Evolutionary conservation across 352 stramenopile species (phyloP), one percentile per base, ranked within the genome.

Genomic region (Peronospora destructor): DNA sequence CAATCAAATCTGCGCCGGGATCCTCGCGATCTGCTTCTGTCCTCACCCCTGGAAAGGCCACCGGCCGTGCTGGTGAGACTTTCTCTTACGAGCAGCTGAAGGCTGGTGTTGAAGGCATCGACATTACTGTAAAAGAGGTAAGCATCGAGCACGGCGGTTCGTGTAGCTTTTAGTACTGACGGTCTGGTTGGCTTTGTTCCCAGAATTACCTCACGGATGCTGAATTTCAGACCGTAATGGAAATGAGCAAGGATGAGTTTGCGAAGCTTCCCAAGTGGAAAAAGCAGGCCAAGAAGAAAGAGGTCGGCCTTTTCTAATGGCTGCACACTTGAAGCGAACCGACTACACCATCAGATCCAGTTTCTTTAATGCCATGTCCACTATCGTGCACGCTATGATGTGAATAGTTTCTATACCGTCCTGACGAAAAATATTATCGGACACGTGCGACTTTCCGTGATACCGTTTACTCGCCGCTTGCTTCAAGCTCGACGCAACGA

Each of bases 221-320:
- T 25, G 82, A 93, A 39, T 95, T 95, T 56, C 8, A 61, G 21
- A 71, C 70, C 16, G 53, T 95, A 14, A 81, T 94, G 68, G 68
- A 68, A 30, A 45, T 71, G 48, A 77, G 40, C 56, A 84, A 68
- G 63, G 56, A 45, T 39, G 83, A 89, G 36, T 95, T 83, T 38
- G 45, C 40, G 6, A 65, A 64, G 4, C 59, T 91, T 13, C 73
- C 84, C 32, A 91, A 92, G 65, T 95, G 85, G 85, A 86, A 87
- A 68, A 73, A 88, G 60, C 73, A 90, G 48, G 70, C 71, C 30
- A 87, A 88, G 67, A 95, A 95, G 76, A 92, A 93, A 68, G 75
- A 90, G 14, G 64, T 74, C 7, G 69, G 78, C 25, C 67, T 95
- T 35, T 95, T 95, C 61, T 95, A 82, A 87, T 26, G 34, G 36